phyloP scores from a whole-genome alignment of 805 yeast genomes.

The Monosporozyma yasuniensis region DNA sequence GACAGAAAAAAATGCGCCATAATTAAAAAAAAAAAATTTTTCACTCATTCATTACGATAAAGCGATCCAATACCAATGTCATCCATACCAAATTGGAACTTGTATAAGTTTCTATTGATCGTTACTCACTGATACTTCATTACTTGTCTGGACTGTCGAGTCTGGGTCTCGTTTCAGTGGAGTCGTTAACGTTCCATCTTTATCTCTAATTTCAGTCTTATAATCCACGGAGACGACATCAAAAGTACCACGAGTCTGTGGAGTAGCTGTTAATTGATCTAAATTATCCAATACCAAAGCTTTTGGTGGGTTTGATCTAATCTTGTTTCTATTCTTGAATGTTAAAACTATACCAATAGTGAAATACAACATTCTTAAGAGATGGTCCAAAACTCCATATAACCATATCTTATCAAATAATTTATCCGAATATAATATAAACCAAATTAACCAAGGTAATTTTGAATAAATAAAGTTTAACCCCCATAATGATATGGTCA shows the following conservation, averaged over 20 bases:
- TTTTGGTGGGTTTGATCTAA: no score
- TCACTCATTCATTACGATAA: neutral
- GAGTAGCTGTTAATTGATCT: neutral
- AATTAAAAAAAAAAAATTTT: neutral
- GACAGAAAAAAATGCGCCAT: no score
- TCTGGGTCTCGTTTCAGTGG: neutral
- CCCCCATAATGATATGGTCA: neutral
- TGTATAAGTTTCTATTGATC: neutral
- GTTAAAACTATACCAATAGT: neutral
- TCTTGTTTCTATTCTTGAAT: no score
- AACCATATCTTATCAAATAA: neutral
- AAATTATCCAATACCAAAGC: neutral
- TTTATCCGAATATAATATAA: neutral
- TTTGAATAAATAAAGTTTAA: neutral
- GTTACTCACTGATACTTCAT: neutral
- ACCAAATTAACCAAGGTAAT: neutral
- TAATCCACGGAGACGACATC: constrained; percentile 6
- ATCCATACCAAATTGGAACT: neutral
- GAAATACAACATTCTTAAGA: neutral
- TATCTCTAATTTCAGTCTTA: constrained; percentile 1
- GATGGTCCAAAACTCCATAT: neutral
- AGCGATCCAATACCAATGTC: neutral
- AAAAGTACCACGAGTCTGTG: constrained; percentile 4
- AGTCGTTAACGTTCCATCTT: neutral
- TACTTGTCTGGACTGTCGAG: neutral